A percentile compares a stretch with the other conserved stretches of the same genome.
These are phyloP conservation scores for Hemileccinum rubropunctum DNA, from an alignment of 768 basidiomycete species.

Conservation along the genomic window DNA sequence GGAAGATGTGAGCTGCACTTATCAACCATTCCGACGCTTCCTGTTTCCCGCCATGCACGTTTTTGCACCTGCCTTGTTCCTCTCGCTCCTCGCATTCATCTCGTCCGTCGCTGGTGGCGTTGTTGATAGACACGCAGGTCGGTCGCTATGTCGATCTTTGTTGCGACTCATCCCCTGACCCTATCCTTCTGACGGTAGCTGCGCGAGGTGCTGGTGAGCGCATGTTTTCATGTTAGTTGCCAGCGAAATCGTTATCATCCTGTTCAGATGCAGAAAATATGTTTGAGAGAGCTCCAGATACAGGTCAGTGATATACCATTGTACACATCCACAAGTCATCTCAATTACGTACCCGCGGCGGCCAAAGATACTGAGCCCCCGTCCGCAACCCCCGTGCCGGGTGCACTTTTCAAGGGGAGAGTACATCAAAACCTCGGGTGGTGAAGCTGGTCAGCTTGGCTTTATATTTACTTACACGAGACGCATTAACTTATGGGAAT, in stretches of 20 bases:
- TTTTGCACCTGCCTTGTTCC: slow-evolving; percentile 6
- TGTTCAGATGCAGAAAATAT: neutral
- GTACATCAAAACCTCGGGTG: slow-evolving; percentile 14
- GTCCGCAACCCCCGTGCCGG: neutral
- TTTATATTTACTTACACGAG: neutral
- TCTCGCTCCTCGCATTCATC: slow-evolving; percentile 12
- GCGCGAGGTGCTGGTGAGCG: slow-evolving; percentile 4
- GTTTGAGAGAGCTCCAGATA: neutral
- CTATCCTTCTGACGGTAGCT: neutral
- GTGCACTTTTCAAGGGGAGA: slow-evolving; percentile 2
- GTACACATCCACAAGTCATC: neutral
- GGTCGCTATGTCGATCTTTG: neutral
- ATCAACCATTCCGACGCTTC: neutral
- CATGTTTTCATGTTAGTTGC: too few species aligned
- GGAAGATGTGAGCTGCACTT: neutral
- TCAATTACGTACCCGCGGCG: neutral
- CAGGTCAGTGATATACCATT: slow-evolving; percentile 7
- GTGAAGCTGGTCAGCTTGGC: neutral
- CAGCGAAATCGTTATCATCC: too few species aligned
- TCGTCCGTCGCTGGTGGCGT: slow-evolving; percentile 6
- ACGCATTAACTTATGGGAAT: neutral
- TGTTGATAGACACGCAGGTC: slow-evolving; percentile 7
- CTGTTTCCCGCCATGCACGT: slow-evolving; percentile 8
- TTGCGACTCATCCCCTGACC: neutral
- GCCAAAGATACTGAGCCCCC: neutral